Base-by-base conservation (phyloP, 2,329 filamentous ascomycete genomes). In the Orbilia quercus region DNA sequence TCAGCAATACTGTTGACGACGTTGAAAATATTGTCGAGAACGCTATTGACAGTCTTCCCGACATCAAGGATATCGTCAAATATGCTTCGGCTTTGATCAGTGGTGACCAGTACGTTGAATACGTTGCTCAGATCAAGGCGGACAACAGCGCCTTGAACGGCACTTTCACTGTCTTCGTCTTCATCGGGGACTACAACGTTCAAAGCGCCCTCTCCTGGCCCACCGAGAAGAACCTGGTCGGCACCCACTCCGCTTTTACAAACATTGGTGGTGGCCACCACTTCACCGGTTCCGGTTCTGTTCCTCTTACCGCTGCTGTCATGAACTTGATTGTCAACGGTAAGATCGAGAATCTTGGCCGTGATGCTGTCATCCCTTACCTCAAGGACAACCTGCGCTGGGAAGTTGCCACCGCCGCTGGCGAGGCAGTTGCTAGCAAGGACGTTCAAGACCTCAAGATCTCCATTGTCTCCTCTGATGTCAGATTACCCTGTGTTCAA, bases 221-320 rank as follows among this genome's bases (percentile, higher is more conserved):
- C 1, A 80, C 79, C 0, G 81, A 82, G 60, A 76, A 78, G 20
- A 81, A 82, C 54, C 80, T 82, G 23, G 79, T 83, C 20, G 81
- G 82, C 22, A 80, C 80, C 31, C 79, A 82, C 44, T 78, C 79
- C 1, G 78, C 80, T 6, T 80, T 82, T 51, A 80, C 80, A 3
- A 80, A 59, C 12, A 50, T 64, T 12, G 63, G 70, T 47, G 77
- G 77, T 7, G 75, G 75, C 3, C 67, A 76, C 5, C 71, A 78
- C 7, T 74, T 80, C 4, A 74, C 77, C 7, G 78, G 83, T 16
- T 81, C 82, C 2, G 81, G 81, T 18, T 82, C 79, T 36, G 79
- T 83, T 4, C 80, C 79, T 0, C 71, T 83, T 7, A 82, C 82
- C 0, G 76, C 78, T 1, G 79, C 78, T 9, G 73, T 83, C 12